Base-by-base conservation (phyloP, 202 grass and related monocot genomes). In the Eragrostis tef region DNA sequence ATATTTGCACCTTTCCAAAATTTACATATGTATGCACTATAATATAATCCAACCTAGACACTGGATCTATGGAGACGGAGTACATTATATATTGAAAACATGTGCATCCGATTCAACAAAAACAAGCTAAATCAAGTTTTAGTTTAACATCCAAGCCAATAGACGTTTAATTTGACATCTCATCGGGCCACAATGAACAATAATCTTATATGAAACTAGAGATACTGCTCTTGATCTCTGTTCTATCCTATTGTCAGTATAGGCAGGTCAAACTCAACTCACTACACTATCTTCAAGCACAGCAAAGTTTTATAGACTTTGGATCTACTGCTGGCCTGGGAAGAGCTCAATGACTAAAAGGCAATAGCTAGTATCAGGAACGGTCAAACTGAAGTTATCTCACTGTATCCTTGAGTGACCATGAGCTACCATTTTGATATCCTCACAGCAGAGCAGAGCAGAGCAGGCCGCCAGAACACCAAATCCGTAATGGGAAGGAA, bases 41-140 rank as follows among this genome's bases (percentile, higher is more conserved):
- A 71, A 59, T 24, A 59, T 59, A 60, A 58, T 43, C 29, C 4
- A 56, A 75, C 24, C 47, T 70, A 81, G 41, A 61, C 1, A 11
- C 16, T 12, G 12, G 41, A 57, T 21, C 3, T 6, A 46, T 3
- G 41, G 57, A 58, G 11, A 15, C 5, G 53, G 71, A 19, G 31
- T 85, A 9, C 1, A 21, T n/a, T 67, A 48, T 44, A 22, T 20
- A 64, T 22, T 56, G 1, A 81, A 85, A 69, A 53, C 36, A 88
- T 2, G 2, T 5, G 12, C 5, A 13, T 47, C 25, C 58, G 21
- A 58, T 67, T 64, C 16, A 15, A 29, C 3, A 54, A 9, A 5
- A 88, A 79, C 7, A 73, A 79, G 19, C 56, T 77, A 71, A 64
- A 4, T 56, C 7, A n/a, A n/a, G n/a, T n/a, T n/a, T n/a, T n/a